Evolutionary conservation across 2,329 filamentous ascomycete species (phyloP).

Genomic region (Calonectria pseudoreteaudii): DNA sequence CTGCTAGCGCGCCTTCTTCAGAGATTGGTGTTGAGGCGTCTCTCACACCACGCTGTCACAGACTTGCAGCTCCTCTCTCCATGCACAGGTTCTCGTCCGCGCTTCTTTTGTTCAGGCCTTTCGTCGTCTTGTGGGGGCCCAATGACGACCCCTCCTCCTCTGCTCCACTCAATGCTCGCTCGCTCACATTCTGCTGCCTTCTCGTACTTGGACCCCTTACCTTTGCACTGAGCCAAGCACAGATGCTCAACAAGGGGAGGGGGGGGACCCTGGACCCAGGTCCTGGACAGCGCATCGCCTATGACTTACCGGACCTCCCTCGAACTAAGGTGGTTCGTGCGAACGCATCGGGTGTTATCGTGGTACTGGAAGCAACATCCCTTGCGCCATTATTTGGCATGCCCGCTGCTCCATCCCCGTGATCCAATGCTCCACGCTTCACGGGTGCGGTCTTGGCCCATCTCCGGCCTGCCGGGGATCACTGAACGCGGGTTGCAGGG

Average conservation of each 20-base stretch:
- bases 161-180: constrained; percentile 2
- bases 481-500: constrained; percentile 25
- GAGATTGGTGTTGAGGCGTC: constrained; percentile 32
- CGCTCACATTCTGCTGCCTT: constrained; percentile 1
- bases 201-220: constrained; percentile 18
- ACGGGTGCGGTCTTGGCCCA: constrained; percentile 25
- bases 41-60: constrained; percentile 33
- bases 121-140: constrained; percentile 15
- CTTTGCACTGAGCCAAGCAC: constrained; percentile 24
- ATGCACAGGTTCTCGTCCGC: constrained; percentile 15
- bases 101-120: background rate
- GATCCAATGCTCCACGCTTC: constrained; percentile 19
- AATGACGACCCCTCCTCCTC: constrained; percentile 2
- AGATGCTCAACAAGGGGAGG: constrained; percentile 23
- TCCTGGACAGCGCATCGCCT: constrained; percentile 31
- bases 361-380: constrained; percentile 32
- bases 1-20: constrained; percentile 27
- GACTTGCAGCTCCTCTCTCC: constrained; percentile 19
- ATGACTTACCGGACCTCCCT: constrained; percentile 39
- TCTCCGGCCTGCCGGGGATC: constrained; percentile 33
- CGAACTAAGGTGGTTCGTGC: constrained; percentile 43
- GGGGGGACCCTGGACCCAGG: constrained; percentile 27
- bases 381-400: constrained; percentile 38
- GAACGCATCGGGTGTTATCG: constrained; percentile 39
- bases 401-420: constrained; percentile 24